Evolutionary conservation across 2,329 filamentous ascomycete species (phyloP).

Genomic region (Beauveria asiatica): DNA sequence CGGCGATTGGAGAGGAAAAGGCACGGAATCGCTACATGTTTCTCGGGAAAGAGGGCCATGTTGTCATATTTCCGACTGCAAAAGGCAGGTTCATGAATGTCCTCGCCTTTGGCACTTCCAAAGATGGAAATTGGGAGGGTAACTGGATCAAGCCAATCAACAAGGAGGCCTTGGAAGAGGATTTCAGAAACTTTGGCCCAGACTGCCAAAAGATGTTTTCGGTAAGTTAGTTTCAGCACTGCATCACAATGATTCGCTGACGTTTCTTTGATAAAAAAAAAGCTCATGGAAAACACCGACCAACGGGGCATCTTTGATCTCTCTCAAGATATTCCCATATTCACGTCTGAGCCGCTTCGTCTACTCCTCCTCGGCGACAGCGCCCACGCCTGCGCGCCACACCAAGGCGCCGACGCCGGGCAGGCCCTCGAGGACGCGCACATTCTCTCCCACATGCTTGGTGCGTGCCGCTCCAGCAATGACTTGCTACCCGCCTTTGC

Average conservation of each 20-base stretch:
- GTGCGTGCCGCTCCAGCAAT: background rate
- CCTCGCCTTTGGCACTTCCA: slow-evolving; percentile 33
- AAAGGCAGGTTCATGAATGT: slow-evolving; percentile 48
- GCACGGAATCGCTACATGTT: slow-evolving; percentile 23
- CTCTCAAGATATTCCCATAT: slow-evolving; percentile 7
- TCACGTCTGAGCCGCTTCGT: slow-evolving; percentile 2
- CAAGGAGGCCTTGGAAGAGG: slow-evolving; percentile 3
- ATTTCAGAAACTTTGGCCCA: slow-evolving; percentile 9
- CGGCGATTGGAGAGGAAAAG: slow-evolving; percentile 34
- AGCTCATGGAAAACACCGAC: slow-evolving; percentile 11
- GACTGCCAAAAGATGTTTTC: slow-evolving; percentile 10
- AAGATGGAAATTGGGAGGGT: slow-evolving; percentile 10
- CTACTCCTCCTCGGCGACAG: slow-evolving; percentile 12
- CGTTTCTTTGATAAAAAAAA: too few species aligned
- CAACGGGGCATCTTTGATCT: slow-evolving; percentile 11
- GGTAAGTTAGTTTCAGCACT: background rate
- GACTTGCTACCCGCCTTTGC: slow-evolving; percentile 5
- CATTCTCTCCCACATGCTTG: slow-evolving; percentile 10
- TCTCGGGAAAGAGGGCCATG: slow-evolving; percentile 42
- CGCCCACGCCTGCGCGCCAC: slow-evolving; percentile 13
- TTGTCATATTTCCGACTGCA: slow-evolving; percentile 51
- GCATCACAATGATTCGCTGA: background rate
- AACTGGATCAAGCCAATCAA: slow-evolving; percentile 9
- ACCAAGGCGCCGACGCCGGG: slow-evolving; percentile 11
- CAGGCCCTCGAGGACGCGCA: slow-evolving; percentile 13